Base-by-base conservation (phyloP, 2,329 filamentous ascomycete genomes). In the Xenoacremonium recifei region DNA sequence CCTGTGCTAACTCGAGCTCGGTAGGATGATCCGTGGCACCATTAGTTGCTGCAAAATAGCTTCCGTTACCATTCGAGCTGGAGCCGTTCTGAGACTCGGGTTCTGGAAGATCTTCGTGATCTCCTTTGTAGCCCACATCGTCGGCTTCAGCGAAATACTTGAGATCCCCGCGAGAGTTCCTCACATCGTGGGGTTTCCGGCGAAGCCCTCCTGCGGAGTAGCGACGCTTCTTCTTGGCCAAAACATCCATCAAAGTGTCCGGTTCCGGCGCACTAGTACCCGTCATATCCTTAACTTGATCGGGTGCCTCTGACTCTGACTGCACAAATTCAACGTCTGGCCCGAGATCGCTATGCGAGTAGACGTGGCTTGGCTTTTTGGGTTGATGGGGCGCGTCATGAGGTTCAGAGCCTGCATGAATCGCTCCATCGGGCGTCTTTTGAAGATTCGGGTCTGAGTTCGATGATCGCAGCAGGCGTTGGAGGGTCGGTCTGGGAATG, bases 81-180 rank as follows among this genome's bases (percentile, higher is more conserved):
- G 13, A 12, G 35, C 5, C 4, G 30, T 7, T 17, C 15, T 32
- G 31, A 25, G 15, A 18, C 21, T 47, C 19, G 27, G 16, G 19
- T 5, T 44, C 33, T n/a, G 44, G 44, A 17, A 9, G n/a, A 7
- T 51, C 51, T 21, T 60, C 53, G 31, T 49, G 49, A 51, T 88
- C 85, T 47, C 85, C 85, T 51, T 82, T 82, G 64, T 92, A 90
- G 2, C 82, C 87, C 31, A 83, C 82, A 58, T 95, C 92, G 17
- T 91, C 89, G 20, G 92, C 89, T 54, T 95, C 88, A 58, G 95
- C 90, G 56, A 87, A 91, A 54, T 91, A 96, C 62, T 95, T 84
- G n/a, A 96, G 73, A 49, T 87, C 79, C n/a, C 89, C 86, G 39
- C 85, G 75, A 9, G 79, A 75, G 11, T 84, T 79, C 15, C 76